Evolutionary conservation across 129 eudicot species (phyloP), one percentile per base, ranked within the genome.

Genomic region (sunflower (Helianthus annuus)): DNA sequence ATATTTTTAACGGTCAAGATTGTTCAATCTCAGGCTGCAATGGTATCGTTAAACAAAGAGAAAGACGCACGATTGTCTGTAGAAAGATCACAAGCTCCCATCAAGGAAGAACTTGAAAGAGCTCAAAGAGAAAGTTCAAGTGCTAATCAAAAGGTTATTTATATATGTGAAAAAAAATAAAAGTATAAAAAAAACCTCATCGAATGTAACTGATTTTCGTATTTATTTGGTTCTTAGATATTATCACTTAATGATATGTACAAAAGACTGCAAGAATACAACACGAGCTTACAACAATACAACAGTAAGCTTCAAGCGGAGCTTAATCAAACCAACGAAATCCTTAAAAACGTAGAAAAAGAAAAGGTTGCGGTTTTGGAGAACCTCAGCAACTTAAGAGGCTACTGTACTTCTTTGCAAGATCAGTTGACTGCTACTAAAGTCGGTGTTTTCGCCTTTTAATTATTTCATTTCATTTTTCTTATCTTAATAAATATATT

Each of bases 221-320:
- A 44, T 66, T 14, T 73, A 44, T 72, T 68, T 72, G 76, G 17
- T 73, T 27, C 64, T 66, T 74, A 95, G 99, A 85, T 91, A 57
- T 64, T 71, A 53, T 86, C 97, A 24, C 79, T 88, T 40, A 85
- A 91, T 65, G 97, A 91, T 53, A 95, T 80, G 91, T 88, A 88
- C 78, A 86, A 87, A 80, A 76, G 96, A 42, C 61, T 91, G 66
- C 97, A 95, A 66, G 97, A 90, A 81, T 95, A 90, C 77, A 95
- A 95, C 76, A 84, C 96, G 8, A 95, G 99, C 56, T 80, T 95
- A 59, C 99, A 95, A 53, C 94, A 86, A 64, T 95, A 88, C 78
- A 95, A 95, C 65, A 86, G 97, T 67, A 95, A 85, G 80, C 92
- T 95, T 65, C 99, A 95, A 69, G 78, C 89, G 13, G 99, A 95